phyloP scores from a whole-genome alignment of 1,284 basidiomycete species.

The Phaffia rhodozyma region DNA sequence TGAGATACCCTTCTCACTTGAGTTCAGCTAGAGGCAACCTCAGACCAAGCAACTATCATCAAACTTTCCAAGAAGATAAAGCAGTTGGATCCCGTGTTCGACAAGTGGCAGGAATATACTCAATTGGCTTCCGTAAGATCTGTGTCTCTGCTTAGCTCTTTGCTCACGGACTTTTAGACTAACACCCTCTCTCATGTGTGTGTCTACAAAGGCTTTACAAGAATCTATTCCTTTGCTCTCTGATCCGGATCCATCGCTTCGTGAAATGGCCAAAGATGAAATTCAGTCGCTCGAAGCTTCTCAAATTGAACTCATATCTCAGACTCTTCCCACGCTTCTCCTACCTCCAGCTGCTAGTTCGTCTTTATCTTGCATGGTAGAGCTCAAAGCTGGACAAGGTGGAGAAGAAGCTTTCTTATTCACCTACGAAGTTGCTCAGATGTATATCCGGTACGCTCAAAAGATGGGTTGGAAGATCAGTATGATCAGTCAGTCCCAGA shows the following conservation, averaged over 20 bases:
- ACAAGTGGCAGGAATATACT: too few relatives aligned
- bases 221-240: slow-evolving; percentile 52
- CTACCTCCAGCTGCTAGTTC: slow-evolving; percentile 56
- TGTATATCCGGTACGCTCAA: slow-evolving; percentile 66
- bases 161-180: neutral
- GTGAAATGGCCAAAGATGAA: slow-evolving; percentile 63
- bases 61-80: too few relatives aligned
- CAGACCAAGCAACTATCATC: too few relatives aligned
- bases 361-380: slow-evolving; percentile 64
- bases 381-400: slow-evolving; percentile 85
- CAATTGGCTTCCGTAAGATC: neutral
- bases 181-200: slow-evolving; percentile 16
- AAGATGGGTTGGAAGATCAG: slow-evolving; percentile 34
- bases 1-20: too few relatives aligned
- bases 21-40: too few relatives aligned
- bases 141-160: neutral
- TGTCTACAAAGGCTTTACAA: slow-evolving; percentile 47
- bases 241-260: slow-evolving; percentile 67
- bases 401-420: slow-evolving; percentile 83
- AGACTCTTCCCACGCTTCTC: slow-evolving; percentile 55
- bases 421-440: slow-evolving; percentile 60
- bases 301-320: slow-evolving; percentile 43
- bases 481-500: slow-evolving; percentile 30
- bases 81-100: too few relatives aligned
- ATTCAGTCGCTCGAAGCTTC: slow-evolving; percentile 42